Base-by-base conservation (phyloP, 2,329 filamentous ascomycete species). In the Amesomyces nigricolor region DNA sequence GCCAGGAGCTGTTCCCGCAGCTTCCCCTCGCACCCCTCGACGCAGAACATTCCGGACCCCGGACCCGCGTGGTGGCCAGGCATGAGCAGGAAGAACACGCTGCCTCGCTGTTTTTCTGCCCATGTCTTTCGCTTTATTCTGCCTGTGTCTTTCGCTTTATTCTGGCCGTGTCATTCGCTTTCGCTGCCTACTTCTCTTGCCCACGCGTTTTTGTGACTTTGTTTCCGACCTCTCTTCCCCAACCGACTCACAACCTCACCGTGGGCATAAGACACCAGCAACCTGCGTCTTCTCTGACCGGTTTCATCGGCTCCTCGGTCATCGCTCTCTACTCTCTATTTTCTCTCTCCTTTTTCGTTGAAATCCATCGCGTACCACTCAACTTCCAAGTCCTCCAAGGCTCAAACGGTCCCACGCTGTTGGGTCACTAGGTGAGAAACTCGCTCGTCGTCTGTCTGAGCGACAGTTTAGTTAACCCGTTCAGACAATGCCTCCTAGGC, bases 51-150 rank as follows among this genome's bases (percentile, higher is more conserved):
- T 43, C 37, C 44, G 44, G 37, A 29, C 9, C 39, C 16, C 5
- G 30, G 54, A 52, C 54, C 49, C 44, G 54, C 49, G 26, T 56
- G 19, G 14, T 49, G n/a, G 5, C 29, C 11, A 4, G 35, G 7
- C 16, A 32, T 17, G 30, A 39, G 5, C 37, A 1, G 8, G 10
- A 19, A 16, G 11, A 44, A 38, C 38, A 38, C 8, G 29, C 29
- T 10, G 22, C 17, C 17, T 43, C 29, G 7, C 6, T 37, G 29
- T 40, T 13, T 29, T 51, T 47, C 53, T 51, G 42, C 51, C 39
- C 32, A 16, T 29, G 10, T 30, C 7, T 17, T 49, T 49, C 45
- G 52, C 37, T 8, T 22, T 30, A n/a, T 38, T 51, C 49, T 51
- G 49, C 51, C 51, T 22, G 43, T 40, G 22, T 22, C 17, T 4